phyloP scores from a whole-genome alignment of 768 basidiomycete genomes.

The Coprinopsis marcescibilis region DNA sequence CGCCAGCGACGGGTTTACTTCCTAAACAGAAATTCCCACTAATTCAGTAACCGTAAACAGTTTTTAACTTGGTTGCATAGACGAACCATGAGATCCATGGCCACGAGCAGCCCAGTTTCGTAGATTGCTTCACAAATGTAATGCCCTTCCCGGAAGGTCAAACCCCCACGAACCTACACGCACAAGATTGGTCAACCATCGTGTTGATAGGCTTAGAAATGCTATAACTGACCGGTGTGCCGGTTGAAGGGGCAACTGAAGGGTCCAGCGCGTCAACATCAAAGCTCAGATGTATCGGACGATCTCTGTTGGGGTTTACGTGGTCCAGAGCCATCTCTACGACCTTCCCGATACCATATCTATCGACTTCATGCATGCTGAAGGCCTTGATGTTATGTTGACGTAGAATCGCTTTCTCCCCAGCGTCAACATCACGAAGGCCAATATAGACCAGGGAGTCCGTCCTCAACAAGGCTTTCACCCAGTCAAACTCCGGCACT shows the following conservation, averaged over 20 bases:
- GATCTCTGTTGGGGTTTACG: conserved; percentile 78
- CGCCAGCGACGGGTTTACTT: conserved; percentile 93
- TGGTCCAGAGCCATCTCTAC: conserved; percentile 95
- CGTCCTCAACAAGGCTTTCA: conserved; percentile 58
- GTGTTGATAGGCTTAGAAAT: neutral
- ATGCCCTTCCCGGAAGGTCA: conserved; percentile 98
- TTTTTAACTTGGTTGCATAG: conserved; percentile 6
- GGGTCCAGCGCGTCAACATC: conserved; percentile 96
- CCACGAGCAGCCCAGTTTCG: conserved; percentile 90
- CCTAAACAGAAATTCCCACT: conserved; percentile 36
- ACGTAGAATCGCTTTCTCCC: conserved; percentile 82
- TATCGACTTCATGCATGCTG: conserved; percentile 90
- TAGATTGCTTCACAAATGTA: conserved; percentile 92
- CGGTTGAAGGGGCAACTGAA: conserved; percentile 91
- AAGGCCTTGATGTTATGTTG: conserved; percentile 80
- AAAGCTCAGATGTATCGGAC: conserved; percentile 92
- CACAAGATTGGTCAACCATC: conserved; percentile 8
- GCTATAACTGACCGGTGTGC: conserved; percentile 65
- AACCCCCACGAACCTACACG: conserved; percentile 78
- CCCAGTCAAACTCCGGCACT: conserved; percentile 44
- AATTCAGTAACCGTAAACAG: conserved; percentile 2
- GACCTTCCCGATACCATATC: conserved; percentile 88
- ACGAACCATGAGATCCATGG: conserved; percentile 85
- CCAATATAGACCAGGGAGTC: conserved; percentile 93
- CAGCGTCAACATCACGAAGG: conserved; percentile 85